Conservation (phyloP, 768 basidiomycete genomes). For the Cystobasidium onofrii region DNA sequence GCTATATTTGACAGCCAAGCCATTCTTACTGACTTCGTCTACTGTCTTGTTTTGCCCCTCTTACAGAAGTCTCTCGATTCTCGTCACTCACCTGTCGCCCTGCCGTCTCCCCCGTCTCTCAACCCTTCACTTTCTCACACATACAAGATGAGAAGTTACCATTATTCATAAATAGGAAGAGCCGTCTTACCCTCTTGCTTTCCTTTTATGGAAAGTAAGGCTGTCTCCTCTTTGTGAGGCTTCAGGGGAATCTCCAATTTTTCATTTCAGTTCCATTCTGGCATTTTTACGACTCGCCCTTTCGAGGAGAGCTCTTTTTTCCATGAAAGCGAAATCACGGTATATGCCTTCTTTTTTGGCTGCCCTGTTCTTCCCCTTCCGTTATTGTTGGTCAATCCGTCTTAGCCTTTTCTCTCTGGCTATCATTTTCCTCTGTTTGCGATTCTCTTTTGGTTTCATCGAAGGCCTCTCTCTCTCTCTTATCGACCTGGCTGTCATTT, state of each 20-base stretch:
- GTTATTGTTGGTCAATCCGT: neutral
- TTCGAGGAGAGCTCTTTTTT: neutral
- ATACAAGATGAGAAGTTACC: constrained; percentile 27
- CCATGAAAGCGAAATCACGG: neutral
- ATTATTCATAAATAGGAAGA: constrained; percentile 31
- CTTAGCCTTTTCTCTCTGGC: neutral
- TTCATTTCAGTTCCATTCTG: neutral
- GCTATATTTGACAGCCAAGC: neutral
- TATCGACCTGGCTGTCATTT: neutral
- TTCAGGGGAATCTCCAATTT: neutral
- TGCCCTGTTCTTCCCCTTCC: neutral
- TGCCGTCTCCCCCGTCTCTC: neutral
- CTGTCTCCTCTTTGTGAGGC: neutral
- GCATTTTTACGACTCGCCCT: neutral
- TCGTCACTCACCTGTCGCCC: neutral
- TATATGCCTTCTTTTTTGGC: neutral
- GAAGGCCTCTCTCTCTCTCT: too few relatives aligned
- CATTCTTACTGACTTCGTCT: neutral
- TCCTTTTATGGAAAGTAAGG: neutral
- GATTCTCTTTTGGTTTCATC: neutral
- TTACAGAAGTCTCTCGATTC: constrained; percentile 11
- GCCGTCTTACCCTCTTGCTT: constrained; percentile 25
- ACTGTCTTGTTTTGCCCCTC: neutral
- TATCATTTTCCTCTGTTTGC: neutral
- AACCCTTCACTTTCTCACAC: neutral